Conservation (phyloP, 371 early-diverging fungal species). For the Mucor velutinosus region DNA sequence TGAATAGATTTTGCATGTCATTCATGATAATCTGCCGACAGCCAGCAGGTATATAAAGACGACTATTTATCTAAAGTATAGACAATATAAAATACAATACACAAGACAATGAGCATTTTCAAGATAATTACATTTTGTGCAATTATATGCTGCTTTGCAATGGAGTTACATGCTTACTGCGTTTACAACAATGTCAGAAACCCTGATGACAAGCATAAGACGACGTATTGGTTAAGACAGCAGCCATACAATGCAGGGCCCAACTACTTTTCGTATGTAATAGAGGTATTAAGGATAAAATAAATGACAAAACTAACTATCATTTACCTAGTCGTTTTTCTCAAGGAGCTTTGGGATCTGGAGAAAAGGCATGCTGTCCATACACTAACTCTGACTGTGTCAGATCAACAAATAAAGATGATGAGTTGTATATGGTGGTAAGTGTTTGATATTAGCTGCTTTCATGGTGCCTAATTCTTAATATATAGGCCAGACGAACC, state of each 20-base stretch:
- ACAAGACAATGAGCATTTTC: neutral
- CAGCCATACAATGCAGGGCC: constrained; percentile 2
- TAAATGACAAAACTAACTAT: neutral
- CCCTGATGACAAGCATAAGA: neutral
- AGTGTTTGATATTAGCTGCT: neutral
- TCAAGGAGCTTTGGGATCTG: neutral
- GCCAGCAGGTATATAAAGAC: neutral
- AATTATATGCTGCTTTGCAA: neutral
- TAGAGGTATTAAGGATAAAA: neutral
- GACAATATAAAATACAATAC: neutral
- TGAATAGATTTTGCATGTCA: too few species aligned
- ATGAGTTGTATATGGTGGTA: neutral
- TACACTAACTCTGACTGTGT: neutral
- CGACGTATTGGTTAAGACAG: constrained; percentile 1
- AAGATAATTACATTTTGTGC: neutral
- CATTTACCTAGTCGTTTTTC: neutral
- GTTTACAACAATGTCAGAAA: neutral
- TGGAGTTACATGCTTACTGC: neutral
- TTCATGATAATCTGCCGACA: neutral
- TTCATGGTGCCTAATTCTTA: neutral
- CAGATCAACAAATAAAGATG: neutral
- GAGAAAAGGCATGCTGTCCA: constrained; percentile 8
- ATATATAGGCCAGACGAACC: neutral
- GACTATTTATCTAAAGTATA: neutral
- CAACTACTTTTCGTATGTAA: neutral